Percentiles rank a stretch among this genome's conserved stretches.
These are phyloP conservation scores for Buddleja alternifolia DNA, from an alignment of 257 asterid species.

Conservation along the genomic window DNA sequence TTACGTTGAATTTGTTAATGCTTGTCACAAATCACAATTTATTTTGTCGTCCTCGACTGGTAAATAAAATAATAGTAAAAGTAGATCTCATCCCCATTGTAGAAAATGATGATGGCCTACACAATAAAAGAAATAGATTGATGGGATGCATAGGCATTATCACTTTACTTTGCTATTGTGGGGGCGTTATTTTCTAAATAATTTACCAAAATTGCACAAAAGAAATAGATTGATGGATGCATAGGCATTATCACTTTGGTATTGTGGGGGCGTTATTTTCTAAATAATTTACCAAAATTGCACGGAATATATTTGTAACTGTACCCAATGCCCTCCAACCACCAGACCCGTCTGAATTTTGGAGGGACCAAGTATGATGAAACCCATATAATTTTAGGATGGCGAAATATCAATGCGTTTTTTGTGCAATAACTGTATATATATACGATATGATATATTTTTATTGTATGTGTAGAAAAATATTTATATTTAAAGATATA, in stretches of 20 bases:
- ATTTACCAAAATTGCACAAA: conserved; percentile 20
- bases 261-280: conserved; percentile 20
- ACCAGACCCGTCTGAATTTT: conserved; percentile 13
- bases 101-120: conserved; percentile 11
- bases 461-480: no score
- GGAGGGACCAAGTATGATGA: conserved; percentile 24
- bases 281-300: conserved; percentile 17
- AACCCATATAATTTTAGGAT: neutral
- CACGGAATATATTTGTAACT: neutral
- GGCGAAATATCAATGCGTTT: neutral
- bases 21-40: no score
- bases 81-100: no score
- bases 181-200: conserved; percentile 20
- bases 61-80: no score
- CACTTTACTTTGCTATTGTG: neutral
- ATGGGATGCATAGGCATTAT: conserved; percentile 27
- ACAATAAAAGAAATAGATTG: conserved; percentile 13
- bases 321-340: conserved; percentile 29
- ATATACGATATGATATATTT: no score
- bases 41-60: no score
- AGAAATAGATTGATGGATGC: conserved; percentile 25
- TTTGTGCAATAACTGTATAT: neutral
- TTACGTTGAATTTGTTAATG: no score
- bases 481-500: no score
- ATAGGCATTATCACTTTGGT: neutral